Conservation (phyloP, 2,329 filamentous ascomycete genomes). For the Myotisia sp. region DNA sequence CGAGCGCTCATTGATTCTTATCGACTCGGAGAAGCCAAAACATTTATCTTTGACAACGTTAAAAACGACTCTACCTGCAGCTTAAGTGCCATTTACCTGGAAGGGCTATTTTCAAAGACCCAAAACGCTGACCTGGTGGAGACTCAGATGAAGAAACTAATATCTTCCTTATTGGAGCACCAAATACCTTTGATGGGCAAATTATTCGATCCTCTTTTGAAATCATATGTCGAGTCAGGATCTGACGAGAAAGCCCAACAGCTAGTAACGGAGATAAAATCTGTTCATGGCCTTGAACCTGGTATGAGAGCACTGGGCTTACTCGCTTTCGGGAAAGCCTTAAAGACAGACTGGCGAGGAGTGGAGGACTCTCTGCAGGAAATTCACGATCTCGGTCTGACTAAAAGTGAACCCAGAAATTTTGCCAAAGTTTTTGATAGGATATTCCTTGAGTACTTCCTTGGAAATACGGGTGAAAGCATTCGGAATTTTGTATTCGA, state of each 20-base stretch:
- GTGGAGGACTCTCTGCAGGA: slow-evolving; percentile 26
- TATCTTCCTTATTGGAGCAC: slow-evolving; percentile 18
- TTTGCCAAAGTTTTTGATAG: slow-evolving; percentile 26
- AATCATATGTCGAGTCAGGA: slow-evolving; percentile 27
- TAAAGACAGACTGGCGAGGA: slow-evolving; percentile 27
- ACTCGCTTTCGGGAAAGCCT: slow-evolving; percentile 24
- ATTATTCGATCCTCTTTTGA: slow-evolving; percentile 28
- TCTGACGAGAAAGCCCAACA: slow-evolving; percentile 22
- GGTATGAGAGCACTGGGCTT: slow-evolving; percentile 25
- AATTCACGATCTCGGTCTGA: slow-evolving; percentile 24
- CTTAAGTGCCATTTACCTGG: slow-evolving; percentile 25
- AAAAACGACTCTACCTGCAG: slow-evolving; percentile 22
- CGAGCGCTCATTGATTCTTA: slow-evolving; percentile 26
- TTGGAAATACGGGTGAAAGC: slow-evolving; percentile 21
- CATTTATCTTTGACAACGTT: slow-evolving; percentile 22
- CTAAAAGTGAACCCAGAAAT: slow-evolving; percentile 13
- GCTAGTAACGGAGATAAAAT: slow-evolving; percentile 23
- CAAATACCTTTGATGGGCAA: slow-evolving; percentile 23
- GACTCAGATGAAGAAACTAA: slow-evolving; percentile 20
- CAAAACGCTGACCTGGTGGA: slow-evolving; percentile 24
- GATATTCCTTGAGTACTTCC: slow-evolving; percentile 29
- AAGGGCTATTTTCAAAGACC: slow-evolving; percentile 28
- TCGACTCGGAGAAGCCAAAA: slow-evolving; percentile 24
- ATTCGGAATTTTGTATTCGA: slow-evolving; percentile 25
- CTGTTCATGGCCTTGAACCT: slow-evolving; percentile 18